Conservation (phyloP, 1,284 basidiomycete species). For the Cystobasidium slooffiae region DNA sequence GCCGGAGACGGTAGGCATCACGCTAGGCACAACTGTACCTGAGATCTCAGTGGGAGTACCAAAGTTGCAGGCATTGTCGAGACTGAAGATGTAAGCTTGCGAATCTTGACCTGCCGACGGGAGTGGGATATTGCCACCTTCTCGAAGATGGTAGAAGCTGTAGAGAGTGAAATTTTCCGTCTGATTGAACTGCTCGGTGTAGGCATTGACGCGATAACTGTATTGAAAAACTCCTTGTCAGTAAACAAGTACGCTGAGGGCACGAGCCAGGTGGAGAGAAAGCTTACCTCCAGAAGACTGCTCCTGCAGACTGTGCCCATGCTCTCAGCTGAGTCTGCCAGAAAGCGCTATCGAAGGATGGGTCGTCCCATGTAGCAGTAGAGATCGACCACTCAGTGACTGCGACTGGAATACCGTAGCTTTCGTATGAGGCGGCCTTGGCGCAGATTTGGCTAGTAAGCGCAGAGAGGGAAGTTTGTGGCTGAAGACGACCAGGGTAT, state of each 20-base stretch:
- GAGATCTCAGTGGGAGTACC: conserved; percentile 24
- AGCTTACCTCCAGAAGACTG: conserved; percentile 39
- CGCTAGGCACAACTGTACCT: conserved; percentile 8
- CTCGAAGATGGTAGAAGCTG: conserved; percentile 16
- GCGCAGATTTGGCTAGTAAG: conserved; percentile 46
- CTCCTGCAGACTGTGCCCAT: conserved; percentile 48
- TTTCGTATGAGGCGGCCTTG: conserved; percentile 48
- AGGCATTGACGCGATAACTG: conserved; percentile 38
- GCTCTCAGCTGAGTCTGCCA: conserved; percentile 52
- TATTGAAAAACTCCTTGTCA: not conserved
- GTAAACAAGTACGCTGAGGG: not conserved
- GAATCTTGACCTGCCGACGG: conserved; percentile 16
- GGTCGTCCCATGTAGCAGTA: conserved; percentile 45
- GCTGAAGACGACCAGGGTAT: conserved; percentile 19
- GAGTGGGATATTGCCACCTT: conserved; percentile 17
- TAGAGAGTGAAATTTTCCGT: conserved; percentile 37
- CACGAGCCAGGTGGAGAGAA: not conserved
- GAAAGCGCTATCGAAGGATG: conserved; percentile 51
- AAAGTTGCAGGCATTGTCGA: conserved; percentile 24
- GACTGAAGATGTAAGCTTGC: conserved; percentile 20
- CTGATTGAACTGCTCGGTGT: conserved; percentile 18
- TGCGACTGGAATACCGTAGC: conserved; percentile 52
- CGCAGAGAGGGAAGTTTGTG: not conserved
- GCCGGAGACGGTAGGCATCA: conserved; percentile 24
- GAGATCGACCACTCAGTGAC: conserved; percentile 50